These are phyloP conservation scores for Phytophthora hibernalis DNA, from an alignment of 352 stramenopile genomes.

Conservation along the genomic window DNA sequence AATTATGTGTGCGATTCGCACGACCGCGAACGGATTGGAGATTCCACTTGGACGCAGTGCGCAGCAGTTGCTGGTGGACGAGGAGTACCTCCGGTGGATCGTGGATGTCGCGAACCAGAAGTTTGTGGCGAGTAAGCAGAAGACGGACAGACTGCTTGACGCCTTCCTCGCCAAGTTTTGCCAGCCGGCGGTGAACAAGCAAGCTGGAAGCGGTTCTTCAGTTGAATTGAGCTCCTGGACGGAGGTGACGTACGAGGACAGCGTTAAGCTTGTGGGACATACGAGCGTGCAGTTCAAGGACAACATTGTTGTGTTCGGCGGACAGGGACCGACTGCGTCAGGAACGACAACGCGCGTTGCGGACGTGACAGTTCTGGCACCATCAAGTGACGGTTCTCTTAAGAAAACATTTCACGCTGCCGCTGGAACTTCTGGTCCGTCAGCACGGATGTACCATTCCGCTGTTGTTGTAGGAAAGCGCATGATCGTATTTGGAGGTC, in stretches of 20 bases:
- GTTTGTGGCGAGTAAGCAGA: conserved; percentile 78
- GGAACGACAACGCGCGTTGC: conserved; percentile 70
- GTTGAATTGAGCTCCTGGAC: conserved; percentile 36
- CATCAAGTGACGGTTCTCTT: conserved; percentile 35
- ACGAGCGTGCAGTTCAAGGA: conserved; percentile 55
- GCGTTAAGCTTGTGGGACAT: conserved; percentile 73
- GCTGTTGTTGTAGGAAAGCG: conserved; percentile 52
- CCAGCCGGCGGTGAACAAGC: conserved; percentile 4
- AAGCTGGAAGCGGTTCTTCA: not conserved
- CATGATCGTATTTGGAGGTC: conserved; percentile 87
- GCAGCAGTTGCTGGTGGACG: conserved; percentile 64
- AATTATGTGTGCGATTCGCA: conserved; percentile 92
- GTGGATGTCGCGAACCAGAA: conserved; percentile 87
- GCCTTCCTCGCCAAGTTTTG: conserved; percentile 62
- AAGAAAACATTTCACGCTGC: conserved; percentile 35
- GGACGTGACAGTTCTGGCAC: conserved; percentile 51
- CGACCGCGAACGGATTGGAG: conserved; percentile 86
- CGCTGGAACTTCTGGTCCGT: conserved; percentile 32
- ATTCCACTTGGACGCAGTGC: conserved; percentile 75
- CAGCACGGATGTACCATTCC: conserved; percentile 79
- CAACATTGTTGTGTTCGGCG: conserved; percentile 71
- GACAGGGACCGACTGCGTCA: conserved; percentile 60
- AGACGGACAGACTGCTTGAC: conserved; percentile 74
- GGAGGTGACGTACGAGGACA: conserved; percentile 23
- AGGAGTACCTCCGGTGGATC: conserved; percentile 78